Evolutionary conservation across 495 filamentous ascomycete genomes (phyloP).

Genomic region (Penicillium robsamsonii): DNA sequence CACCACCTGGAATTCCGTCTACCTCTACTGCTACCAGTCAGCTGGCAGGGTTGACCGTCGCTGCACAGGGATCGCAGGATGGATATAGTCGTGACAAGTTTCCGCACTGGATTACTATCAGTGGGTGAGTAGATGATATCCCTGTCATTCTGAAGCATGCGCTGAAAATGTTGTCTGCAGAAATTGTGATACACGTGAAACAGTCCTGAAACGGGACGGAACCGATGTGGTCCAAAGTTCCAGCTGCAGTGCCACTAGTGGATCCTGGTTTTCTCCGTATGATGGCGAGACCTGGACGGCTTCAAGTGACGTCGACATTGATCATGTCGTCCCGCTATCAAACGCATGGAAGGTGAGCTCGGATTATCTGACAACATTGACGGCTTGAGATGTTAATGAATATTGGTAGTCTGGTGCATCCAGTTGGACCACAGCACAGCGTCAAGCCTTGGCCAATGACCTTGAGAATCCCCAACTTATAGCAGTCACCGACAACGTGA

Average conservation of each 20-base stretch:
- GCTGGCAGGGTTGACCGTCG: conserved; percentile 55
- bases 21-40: conserved; percentile 49
- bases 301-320: conserved; percentile 67
- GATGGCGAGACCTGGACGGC: conserved; percentile 68
- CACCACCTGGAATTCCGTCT: conserved; percentile 59
- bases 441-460: conserved; percentile 71
- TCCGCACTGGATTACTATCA: conserved; percentile 64
- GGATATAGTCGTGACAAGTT: conserved; percentile 63
- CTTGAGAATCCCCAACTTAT: conserved; percentile 65
- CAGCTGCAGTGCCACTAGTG: conserved; percentile 56
- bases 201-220: conserved; percentile 68
- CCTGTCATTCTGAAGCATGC: neutral
- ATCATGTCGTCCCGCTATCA: conserved; percentile 71
- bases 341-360: conserved; percentile 67
- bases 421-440: conserved; percentile 57
- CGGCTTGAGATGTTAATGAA: neutral
- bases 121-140: conserved; percentile 10
- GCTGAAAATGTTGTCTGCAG: conserved; percentile 30
- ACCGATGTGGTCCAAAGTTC: conserved; percentile 47
- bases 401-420: conserved; percentile 40
- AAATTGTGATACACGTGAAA: conserved; percentile 63
- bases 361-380: neutral
- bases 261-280: conserved; percentile 64
- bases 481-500: conserved; percentile 73
- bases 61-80: conserved; percentile 49